phyloP scores from a whole-genome alignment of 2,329 filamentous ascomycete species.

The Botryosphaeria dothidea region DNA sequence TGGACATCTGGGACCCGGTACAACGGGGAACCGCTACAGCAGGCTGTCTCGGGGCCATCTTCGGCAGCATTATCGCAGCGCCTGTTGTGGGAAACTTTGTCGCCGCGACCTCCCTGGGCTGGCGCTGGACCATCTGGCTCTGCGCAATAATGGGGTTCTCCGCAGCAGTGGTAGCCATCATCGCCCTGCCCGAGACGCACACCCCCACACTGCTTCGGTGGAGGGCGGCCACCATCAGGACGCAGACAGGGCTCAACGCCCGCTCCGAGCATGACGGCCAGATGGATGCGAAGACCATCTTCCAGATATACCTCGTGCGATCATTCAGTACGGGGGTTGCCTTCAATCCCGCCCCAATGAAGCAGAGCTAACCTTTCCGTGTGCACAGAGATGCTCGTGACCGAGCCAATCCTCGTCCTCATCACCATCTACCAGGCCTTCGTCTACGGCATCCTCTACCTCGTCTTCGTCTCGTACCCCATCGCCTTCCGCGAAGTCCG shows the following conservation, averaged over 20 bases:
- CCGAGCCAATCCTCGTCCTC: conserved; percentile 72
- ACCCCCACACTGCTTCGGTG: conserved; percentile 45
- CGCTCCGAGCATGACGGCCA: conserved; percentile 49
- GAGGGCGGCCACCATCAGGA: conserved; percentile 61
- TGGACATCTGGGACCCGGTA: conserved; percentile 60
- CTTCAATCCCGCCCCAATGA: conserved; percentile 15
- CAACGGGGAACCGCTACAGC: conserved; percentile 63
- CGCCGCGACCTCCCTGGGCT: conserved; percentile 64
- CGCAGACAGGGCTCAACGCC: conserved; percentile 57
- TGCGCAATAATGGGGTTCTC: conserved; percentile 62
- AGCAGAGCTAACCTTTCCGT: conserved; percentile 58
- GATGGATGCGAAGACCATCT: conserved; percentile 1
- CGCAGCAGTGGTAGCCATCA: conserved; percentile 61
- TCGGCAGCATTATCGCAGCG: conserved; percentile 64
- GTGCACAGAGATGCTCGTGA: conserved; percentile 69
- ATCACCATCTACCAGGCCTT: conserved; percentile 68
- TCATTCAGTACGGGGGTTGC: conserved; percentile 41
- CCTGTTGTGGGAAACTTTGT: conserved; percentile 59
- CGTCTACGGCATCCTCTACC: conserved; percentile 64
- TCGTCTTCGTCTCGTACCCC: conserved; percentile 54
- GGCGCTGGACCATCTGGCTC: conserved; percentile 72
- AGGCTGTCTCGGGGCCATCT: conserved; percentile 62
- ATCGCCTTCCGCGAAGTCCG: conserved; percentile 56
- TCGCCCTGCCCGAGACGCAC: conserved; percentile 60
- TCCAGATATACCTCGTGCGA: conserved; percentile 26